These are phyloP conservation scores for Trichocladium uniseriatum DNA, from an alignment of 495 filamentous ascomycete genomes.

Conservation along the genomic window DNA sequence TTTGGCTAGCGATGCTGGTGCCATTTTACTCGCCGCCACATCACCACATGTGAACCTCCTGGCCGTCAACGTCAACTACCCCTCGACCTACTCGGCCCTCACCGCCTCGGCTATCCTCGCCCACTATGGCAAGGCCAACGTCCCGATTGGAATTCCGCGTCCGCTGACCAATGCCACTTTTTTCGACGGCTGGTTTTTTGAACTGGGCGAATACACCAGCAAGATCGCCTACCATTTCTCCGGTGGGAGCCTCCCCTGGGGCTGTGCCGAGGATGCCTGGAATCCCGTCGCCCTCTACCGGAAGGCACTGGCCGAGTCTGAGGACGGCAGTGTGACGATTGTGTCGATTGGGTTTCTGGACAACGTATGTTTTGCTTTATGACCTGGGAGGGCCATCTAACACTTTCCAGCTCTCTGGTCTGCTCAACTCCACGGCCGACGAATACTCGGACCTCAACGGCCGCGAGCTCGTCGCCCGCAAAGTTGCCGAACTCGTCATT, in stretches of 20 bases:
- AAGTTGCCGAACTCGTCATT: conserved; percentile 37
- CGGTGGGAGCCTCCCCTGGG: conserved; percentile 20
- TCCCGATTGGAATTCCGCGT: conserved; percentile 32
- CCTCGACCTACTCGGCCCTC: conserved; percentile 35
- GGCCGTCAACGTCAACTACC: conserved; percentile 37
- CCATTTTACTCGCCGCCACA: conserved; percentile 29
- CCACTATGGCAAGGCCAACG: conserved; percentile 29
- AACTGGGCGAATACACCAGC: conserved; percentile 24
- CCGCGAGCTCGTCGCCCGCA: conserved; percentile 27
- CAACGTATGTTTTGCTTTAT: conserved; percentile 20
- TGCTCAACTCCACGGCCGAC: conserved; percentile 34
- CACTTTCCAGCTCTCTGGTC: conserved; percentile 27
- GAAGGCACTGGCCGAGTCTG: conserved; percentile 25
- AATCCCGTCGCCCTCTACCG: conserved; percentile 38
- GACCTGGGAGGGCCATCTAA: neutral
- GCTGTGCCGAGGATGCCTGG: conserved; percentile 30
- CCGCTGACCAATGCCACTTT: conserved; percentile 36
- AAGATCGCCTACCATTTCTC: conserved; percentile 37
- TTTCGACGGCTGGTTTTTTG: conserved; percentile 30
- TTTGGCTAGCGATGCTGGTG: conserved; percentile 25
- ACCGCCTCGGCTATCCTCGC: conserved; percentile 34
- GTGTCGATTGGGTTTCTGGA: conserved; percentile 36
- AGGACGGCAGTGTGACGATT: conserved; percentile 34
- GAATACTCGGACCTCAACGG: conserved; percentile 26
- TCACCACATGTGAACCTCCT: conserved; percentile 26